Evolutionary conservation across 2,329 filamentous ascomycete genomes (phyloP), one percentile per base, ranked within the genome.

Genomic region (Penicillium hesseltinei): DNA sequence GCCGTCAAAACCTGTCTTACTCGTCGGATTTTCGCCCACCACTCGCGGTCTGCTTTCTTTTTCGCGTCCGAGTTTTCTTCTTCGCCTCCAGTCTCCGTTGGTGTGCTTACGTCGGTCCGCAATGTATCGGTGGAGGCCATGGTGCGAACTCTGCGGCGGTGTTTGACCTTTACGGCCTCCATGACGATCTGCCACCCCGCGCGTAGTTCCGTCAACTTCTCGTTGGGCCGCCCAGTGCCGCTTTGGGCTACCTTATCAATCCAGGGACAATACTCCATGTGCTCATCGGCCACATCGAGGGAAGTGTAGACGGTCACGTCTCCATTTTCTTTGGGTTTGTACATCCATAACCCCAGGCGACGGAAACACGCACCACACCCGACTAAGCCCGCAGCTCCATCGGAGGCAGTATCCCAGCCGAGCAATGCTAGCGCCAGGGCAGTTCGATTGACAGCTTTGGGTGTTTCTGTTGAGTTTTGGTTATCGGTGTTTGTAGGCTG

Each of bases 271-370:
- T 92, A 94, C 68, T 91, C 89, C 60, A 91, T 85, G 72, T 94
- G 90, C 71, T 92, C 88, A 5, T 82, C 81, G 2, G 88, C 75
- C 5, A 86, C 85, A 67, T 93, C 87, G 1, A 94, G 80, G 55
- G 84, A 82, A 5, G 69, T 68, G 53, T 74, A 75, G 9, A 76
- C 65, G 13, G 72, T 62, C 0, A 65, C 54, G 15, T 69, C 70
- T 17, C 73, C 75, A 31, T 88, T 82, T 66, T 85, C 84, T 73
- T 88, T 92, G 72, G 87, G 88, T 68, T 87, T 89, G 73, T 96
- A 97, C 80, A 99, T 88, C 94, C 94, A 99, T 2, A 99, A 81
- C 0, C 94, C 94, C 0, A 97, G 80, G 1, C 92, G 86, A 58
- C 94, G 87, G 69, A 96, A 89, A 71, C 94, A 99, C 21, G 91